Evolutionary conservation across 202 grass and related monocot genomes (phyloP).

Genomic region (Setaria italica): DNA sequence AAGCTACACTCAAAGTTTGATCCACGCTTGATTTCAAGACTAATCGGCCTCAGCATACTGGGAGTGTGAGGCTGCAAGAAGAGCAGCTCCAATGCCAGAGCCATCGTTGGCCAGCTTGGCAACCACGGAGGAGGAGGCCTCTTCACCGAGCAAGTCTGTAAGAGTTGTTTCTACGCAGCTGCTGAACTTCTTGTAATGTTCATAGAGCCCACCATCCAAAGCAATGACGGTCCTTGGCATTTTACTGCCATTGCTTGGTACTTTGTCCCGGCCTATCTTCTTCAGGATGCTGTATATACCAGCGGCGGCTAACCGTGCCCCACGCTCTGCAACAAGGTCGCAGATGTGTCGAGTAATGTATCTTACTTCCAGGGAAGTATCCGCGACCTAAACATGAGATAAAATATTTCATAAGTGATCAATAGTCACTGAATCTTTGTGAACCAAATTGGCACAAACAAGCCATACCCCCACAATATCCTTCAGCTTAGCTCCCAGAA

Average conservation of each 20-base stretch:
- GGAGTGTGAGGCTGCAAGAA: constrained; percentile 77
- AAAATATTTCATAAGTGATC: constrained; percentile 36
- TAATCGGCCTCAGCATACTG: constrained; percentile 60
- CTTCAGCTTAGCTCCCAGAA: constrained; percentile 67
- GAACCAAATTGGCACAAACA: constrained; percentile 22
- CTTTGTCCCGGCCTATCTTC: constrained; percentile 67
- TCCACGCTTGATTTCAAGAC: constrained; percentile 36
- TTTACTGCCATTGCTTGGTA: constrained; percentile 37
- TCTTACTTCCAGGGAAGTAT: constrained; percentile 74
- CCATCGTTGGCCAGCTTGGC: constrained; percentile 81
- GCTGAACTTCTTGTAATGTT: constrained; percentile 85
- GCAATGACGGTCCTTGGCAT: constrained; percentile 66
- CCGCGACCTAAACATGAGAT: constrained; percentile 55
- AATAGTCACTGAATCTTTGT: not conserved
- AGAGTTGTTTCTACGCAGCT: constrained; percentile 68
- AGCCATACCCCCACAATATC: constrained; percentile 70
- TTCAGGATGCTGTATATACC: constrained; percentile 80
- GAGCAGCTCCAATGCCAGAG: constrained; percentile 78
- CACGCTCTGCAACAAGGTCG: constrained; percentile 77
- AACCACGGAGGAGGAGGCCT: constrained; percentile 55
- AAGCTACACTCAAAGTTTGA: constrained; percentile 39
- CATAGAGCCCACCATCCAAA: constrained; percentile 83
- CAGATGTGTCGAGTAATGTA: constrained; percentile 69
- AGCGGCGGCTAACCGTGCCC: constrained; percentile 70
- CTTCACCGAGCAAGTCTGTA: constrained; percentile 66